Evolutionary conservation across 1,139 yeast species (phyloP).

Genomic region (Blastobotrys arbuscula): DNA sequence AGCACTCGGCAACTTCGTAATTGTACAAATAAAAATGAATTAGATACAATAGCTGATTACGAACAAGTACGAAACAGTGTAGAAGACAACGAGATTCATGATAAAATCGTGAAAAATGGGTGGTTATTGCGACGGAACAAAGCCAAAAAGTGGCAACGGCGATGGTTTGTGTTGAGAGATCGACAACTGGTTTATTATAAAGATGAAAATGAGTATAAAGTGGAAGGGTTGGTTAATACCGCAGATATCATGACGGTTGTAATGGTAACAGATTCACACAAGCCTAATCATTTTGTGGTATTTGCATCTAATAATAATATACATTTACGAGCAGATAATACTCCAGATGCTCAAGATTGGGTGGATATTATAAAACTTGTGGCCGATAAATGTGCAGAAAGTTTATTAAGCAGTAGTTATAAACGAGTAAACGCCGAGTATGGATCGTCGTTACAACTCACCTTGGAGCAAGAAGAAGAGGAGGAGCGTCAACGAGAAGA

Average conservation of each 20-base stretch:
- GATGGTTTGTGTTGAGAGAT: constrained; percentile 56
- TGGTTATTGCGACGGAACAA: constrained; percentile 33
- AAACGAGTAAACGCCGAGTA: constrained; percentile 18
- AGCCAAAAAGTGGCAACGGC: constrained; percentile 41
- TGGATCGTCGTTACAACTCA: not conserved
- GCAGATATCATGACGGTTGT: constrained; percentile 38
- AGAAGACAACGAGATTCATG: not conserved
- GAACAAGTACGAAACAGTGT: not conserved
- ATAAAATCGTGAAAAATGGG: constrained; percentile 20
- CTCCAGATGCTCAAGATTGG: constrained; percentile 41
- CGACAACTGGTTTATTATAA: constrained; percentile 54
- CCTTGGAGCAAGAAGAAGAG: not conserved
- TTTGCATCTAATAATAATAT: constrained; percentile 40
- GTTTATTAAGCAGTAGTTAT: constrained; percentile 24
- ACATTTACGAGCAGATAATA: constrained; percentile 41
- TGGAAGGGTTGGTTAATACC: constrained; percentile 43
- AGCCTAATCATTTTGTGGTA: constrained; percentile 38
- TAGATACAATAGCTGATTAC: constrained; percentile 2
- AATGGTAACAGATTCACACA: constrained; percentile 37
- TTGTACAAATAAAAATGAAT: not conserved
- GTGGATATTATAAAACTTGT: constrained; percentile 33
- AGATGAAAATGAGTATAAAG: constrained; percentile 52
- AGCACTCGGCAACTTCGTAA: not conserved
- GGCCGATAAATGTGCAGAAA: constrained; percentile 27
- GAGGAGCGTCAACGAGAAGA: not conserved